phyloP scores from a whole-genome alignment of 78 protist genomes.

The Chrysochromulina tobinii region DNA sequence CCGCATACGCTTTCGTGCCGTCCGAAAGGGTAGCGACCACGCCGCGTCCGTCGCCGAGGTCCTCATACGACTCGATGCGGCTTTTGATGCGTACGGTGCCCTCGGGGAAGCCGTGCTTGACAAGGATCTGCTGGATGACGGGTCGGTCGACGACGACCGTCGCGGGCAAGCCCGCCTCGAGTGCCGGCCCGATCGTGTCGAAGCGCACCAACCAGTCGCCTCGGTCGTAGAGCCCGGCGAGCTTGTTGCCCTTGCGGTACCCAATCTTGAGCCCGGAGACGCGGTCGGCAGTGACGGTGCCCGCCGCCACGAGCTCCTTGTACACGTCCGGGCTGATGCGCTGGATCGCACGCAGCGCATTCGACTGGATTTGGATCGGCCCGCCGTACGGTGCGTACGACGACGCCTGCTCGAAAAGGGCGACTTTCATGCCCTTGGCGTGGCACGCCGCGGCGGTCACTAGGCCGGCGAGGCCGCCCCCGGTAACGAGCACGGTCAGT shows the following conservation, averaged over 20 bases:
- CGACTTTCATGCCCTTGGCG: neutral
- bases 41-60: conserved; percentile 5
- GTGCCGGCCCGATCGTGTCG: conserved; percentile 21
- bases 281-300: conserved; percentile 27
- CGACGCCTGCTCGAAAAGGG: conserved; percentile 9
- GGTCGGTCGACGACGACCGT: conserved; percentile 28
- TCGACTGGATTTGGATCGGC: conserved; percentile 25
- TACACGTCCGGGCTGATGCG: neutral
- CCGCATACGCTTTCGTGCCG: conserved; percentile 15
- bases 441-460: conserved; percentile 33
- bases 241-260: conserved; percentile 21
- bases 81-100: neutral
- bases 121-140: conserved; percentile 17
- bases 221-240: conserved; percentile 4
- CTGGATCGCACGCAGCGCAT: conserved; percentile 15
- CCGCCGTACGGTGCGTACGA: conserved; percentile 37
- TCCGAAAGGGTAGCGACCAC: neutral
- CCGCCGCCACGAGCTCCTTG: neutral
- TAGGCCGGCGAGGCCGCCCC: conserved; percentile 20
- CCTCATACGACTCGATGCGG: neutral
- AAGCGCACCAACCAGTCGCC: conserved; percentile 33
- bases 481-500: conserved; percentile 4
- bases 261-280: conserved; percentile 31
- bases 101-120: conserved; percentile 26
- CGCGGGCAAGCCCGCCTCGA: conserved; percentile 20